These are phyloP conservation scores for Ceratobasidium sp. DNA, from an alignment of 1,284 basidiomycete genomes.

Conservation along the genomic window DNA sequence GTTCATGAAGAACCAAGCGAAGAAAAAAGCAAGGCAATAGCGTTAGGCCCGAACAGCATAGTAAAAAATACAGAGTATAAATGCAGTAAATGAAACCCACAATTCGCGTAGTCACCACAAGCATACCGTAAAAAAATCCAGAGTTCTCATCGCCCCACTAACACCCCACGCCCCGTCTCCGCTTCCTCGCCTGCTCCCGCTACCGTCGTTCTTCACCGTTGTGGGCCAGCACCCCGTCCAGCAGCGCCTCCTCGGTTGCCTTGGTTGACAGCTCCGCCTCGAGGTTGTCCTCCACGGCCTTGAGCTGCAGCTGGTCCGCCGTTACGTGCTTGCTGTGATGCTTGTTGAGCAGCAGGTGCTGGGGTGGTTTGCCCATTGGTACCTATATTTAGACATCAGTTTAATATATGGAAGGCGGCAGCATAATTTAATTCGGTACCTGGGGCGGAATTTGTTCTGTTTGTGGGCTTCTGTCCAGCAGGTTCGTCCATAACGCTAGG, in stretches of 20 bases:
- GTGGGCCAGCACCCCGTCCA: constrained; percentile 38
- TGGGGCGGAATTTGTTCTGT: not conserved
- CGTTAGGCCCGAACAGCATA: constrained; percentile 36
- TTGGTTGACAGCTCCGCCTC: constrained; percentile 26
- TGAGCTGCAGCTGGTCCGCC: constrained; percentile 22
- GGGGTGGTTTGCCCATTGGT: constrained; percentile 34
- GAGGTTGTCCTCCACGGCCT: constrained; percentile 29
- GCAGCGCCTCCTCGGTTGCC: constrained; percentile 27
- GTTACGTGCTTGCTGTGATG: constrained; percentile 19
- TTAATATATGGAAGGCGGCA: not conserved
- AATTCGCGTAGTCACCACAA: constrained; percentile 39
- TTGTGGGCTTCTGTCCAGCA: constrained; percentile 27
- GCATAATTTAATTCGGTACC: not conserved
- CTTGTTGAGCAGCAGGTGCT: not conserved
- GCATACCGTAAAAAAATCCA: constrained; percentile 20
- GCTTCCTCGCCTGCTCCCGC: not conserved
- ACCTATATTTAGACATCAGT: not conserved
- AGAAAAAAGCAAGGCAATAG: constrained; percentile 39
- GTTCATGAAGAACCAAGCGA: constrained; percentile 8
- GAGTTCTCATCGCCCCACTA: not conserved
- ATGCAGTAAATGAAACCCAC: constrained; percentile 39
- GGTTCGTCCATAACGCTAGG: constrained; percentile 43
- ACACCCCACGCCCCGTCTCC: not conserved
- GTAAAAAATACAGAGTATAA: constrained; percentile 40
- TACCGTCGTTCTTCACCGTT: not conserved